Evolutionary conservation across 352 stramenopile genomes (phyloP), one percentile per base, ranked within the genome.

Genomic region (Globisporangium middletonii): DNA sequence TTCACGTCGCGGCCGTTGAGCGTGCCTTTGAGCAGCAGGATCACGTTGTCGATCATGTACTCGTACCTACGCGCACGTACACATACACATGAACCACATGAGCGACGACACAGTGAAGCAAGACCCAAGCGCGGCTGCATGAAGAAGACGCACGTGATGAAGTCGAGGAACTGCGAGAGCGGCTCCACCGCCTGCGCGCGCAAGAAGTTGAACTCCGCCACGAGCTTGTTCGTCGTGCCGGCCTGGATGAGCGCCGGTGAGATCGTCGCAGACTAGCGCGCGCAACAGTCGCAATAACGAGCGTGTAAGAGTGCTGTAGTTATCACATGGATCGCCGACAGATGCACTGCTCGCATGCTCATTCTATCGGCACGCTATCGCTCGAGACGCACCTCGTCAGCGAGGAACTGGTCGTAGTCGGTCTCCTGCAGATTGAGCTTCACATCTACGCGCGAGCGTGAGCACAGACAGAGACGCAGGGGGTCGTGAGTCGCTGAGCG

Each of bases 41-140:
- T 99, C 52, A 99, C 88, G 71, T 99, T 99, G 72, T 99, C 97
- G 73, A 99, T 99, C 97, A 99, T 99, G 82, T 99, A 99, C 79
- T 99, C 97, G 80, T 84, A 91, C 68, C 77, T 95, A 78, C 45
- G 68, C 11, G 6, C 18, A 26, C 43, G 79, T 5, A 47, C 18
- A 50, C 27, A 15, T 9, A 26, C 19, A 60, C 26, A 3, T 19
- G 18, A 26, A 38, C 9, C 1, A 42, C 37, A 28, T 42, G 16
- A 48, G 33, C 16, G n/a, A 18, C 23, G 13, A 61, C 33, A 9
- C 33, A 13, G 7, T 12, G 4, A 9, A 38, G 12, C 7, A 38
- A 12, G 33, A 9, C 5, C 33, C 5, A 38, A 38, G 33, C 33
- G 35, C 15, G 15, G 18, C 19, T 23, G 23, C 23, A 23, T 23